Evolutionary conservation across 495 filamentous ascomycete species (phyloP).

Genomic region (Neurospora hispaniola): DNA sequence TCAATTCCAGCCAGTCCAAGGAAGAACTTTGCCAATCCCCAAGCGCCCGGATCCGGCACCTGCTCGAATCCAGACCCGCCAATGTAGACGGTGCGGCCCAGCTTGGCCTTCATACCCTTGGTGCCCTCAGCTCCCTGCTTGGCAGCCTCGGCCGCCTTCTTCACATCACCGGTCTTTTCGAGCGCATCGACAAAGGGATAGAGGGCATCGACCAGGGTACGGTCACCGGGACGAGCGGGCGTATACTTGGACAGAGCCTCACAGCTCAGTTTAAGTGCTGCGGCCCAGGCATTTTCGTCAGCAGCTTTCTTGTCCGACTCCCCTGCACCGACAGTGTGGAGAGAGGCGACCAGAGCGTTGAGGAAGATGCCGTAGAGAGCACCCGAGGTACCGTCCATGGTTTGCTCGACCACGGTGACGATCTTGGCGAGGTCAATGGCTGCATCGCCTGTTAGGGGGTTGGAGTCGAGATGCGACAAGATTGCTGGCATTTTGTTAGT

Average conservation of each 20-base stretch:
- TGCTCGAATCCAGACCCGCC: conserved; percentile 70
- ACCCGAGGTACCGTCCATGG: conserved; percentile 94
- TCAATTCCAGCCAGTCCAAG: conserved; percentile 52
- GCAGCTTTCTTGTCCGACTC: conserved; percentile 20
- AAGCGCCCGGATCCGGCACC: conserved; percentile 87
- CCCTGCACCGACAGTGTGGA: conserved; percentile 35
- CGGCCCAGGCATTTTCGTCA: conserved; percentile 51
- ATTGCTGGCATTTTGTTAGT: conserved; percentile 42
- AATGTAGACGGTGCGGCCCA: conserved; percentile 87
- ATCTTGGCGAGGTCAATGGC: conserved; percentile 65
- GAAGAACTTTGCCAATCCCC: conserved; percentile 73
- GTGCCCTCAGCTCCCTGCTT: conserved; percentile 68
- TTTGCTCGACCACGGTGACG: conserved; percentile 71
- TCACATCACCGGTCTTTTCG: conserved; percentile 48
- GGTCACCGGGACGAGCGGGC: conserved; percentile 77
- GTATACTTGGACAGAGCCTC: conserved; percentile 72
- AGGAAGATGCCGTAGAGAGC: conserved; percentile 95
- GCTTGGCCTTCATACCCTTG: conserved; percentile 79
- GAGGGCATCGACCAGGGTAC: conserved; percentile 84
- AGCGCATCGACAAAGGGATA: conserved; percentile 76
- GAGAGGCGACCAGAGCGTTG: conserved; percentile 70
- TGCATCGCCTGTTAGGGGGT: conserved; percentile 52
- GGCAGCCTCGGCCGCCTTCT: conserved; percentile 63
- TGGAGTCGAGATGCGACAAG: conserved; percentile 49
- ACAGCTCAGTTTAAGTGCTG: conserved; percentile 60